Evolutionary conservation across 768 basidiomycete species (phyloP).

Genomic region (Lactarius evosmus): DNA sequence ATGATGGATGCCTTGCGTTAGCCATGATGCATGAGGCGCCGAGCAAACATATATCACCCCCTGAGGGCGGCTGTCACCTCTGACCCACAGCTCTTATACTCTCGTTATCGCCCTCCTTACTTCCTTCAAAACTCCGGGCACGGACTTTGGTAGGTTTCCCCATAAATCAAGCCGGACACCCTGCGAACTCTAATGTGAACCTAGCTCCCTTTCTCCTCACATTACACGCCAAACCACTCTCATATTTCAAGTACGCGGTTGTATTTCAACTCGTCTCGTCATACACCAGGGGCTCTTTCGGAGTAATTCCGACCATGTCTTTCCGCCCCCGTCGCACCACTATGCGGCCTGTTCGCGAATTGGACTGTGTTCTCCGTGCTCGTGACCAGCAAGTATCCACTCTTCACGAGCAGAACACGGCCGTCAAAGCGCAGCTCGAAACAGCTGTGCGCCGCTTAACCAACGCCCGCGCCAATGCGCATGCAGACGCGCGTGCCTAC

Average conservation of each 20-base stretch:
- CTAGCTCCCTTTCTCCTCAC: neutral
- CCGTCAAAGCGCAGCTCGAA: conserved; percentile 23
- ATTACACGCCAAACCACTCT: neutral
- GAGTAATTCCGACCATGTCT: conserved; percentile 13
- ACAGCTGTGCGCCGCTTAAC: conserved; percentile 19
- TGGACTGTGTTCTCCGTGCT: conserved; percentile 23
- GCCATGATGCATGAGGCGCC: conserved; percentile 27
- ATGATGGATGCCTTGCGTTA: conserved; percentile 26
- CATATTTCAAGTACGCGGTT: neutral
- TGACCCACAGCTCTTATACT: conserved; percentile 4
- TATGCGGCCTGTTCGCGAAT: conserved; percentile 23
- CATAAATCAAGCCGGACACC: neutral
- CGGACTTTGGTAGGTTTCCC: conserved; percentile 17
- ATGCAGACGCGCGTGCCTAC: conserved; percentile 18
- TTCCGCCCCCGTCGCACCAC: conserved; percentile 21
- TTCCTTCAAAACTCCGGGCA: neutral
- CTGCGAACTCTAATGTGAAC: neutral
- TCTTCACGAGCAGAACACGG: conserved; percentile 20
- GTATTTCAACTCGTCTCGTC: conserved; percentile 7
- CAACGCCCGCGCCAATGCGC: conserved; percentile 23
- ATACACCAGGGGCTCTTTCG: conserved; percentile 1
- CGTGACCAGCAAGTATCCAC: conserved; percentile 23
- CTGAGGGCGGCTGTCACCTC: neutral
- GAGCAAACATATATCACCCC: conserved; percentile 17
- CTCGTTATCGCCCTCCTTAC: neutral